Evolutionary conservation across 495 filamentous ascomycete species (phyloP), one percentile per base, ranked within the genome.

Genomic region (Chaetomium fimeti): DNA sequence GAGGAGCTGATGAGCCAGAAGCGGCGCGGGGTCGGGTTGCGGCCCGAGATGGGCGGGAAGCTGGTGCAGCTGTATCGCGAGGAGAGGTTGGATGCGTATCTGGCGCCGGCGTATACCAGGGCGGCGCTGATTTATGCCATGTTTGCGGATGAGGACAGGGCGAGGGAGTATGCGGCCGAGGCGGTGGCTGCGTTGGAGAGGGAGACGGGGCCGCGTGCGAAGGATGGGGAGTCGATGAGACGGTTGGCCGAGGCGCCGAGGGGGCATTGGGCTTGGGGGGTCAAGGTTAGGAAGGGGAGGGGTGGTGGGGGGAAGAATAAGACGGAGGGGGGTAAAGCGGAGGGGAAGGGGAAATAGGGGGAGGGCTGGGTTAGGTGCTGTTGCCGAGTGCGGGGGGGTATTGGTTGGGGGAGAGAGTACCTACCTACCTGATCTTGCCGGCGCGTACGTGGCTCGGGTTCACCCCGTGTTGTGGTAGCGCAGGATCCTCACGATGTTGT

Each of bases 41-140:
- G 70, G 3, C 69, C 76, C 1, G 74, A 76, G 13, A 76, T 72
- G 11, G 76, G 71, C 16, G 75, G 60, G 1, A 51, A 73, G 56
- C 56, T 78, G 43, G 72, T 73, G 8, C 60, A 60, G 20, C 61
- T 81, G 28, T 78, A 78, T 57, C 64, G 70, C 20, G 60, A 67
- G 24, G 79, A 81, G 49, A 45, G 69, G 22, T 63, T 81, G 11
- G 60, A 76, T n/a, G 67, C 69, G 9, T 75, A 77, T 38, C 63
- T 80, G 15, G 75, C 72, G 5, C 71, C 69, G 11, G 74, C 71
- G 5, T 76, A 79, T 59, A 77, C 76, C 4, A 64, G 75, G 8
- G 79, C 78, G 6, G 79, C 79, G 48, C 66, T 81, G 16, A 74
- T 80, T 49, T 76, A 71, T 47, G 71, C 74, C n/a, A 72, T 79